A percentile compares a stretch with the other conserved stretches of the same genome.
Evolutionary conservation across 345 rosid species (phyloP).

Genomic region (Populus alba): DNA sequence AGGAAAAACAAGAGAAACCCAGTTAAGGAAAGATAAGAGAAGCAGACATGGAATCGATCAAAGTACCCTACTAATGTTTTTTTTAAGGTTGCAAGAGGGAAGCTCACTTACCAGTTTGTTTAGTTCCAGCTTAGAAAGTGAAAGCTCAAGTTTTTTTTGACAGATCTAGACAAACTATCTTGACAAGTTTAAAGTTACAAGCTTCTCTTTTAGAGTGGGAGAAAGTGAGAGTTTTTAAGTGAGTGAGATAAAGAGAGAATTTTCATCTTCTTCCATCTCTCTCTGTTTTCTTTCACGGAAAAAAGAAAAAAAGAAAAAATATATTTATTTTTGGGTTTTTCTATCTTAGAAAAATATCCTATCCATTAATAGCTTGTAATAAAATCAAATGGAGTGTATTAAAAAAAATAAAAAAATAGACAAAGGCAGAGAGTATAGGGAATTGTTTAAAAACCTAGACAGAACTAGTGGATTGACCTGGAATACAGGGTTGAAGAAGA

Average conservation of each 20-base stretch:
- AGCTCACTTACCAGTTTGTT: slow-evolving; percentile 43
- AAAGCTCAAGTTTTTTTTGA: background rate
- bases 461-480: no score
- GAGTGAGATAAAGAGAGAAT: slow-evolving; percentile 28
- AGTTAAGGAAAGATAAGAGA: background rate
- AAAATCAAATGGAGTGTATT: background rate
- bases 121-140: slow-evolving; percentile 18
- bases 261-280: slow-evolving; percentile 40
- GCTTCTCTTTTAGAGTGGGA: background rate
- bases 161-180: slow-evolving; percentile 41
- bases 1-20: background rate
- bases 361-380: slow-evolving; percentile 33
- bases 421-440: no score
- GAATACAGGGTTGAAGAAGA: no score
- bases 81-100: slow-evolving; percentile 21
- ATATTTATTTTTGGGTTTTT: background rate
- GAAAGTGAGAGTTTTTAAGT: slow-evolving; percentile 7
- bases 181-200: slow-evolving; percentile 6
- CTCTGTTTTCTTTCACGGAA: slow-evolving; percentile 31
- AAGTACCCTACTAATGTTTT: background rate
- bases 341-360: slow-evolving; percentile 39
- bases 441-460: no score
- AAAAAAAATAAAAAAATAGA: background rate
- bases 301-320: slow-evolving; percentile 13
- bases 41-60: slow-evolving; percentile 2